Base-by-base conservation (phyloP, 208 protist genomes). In the Wallacemonas rigidus region DNA sequence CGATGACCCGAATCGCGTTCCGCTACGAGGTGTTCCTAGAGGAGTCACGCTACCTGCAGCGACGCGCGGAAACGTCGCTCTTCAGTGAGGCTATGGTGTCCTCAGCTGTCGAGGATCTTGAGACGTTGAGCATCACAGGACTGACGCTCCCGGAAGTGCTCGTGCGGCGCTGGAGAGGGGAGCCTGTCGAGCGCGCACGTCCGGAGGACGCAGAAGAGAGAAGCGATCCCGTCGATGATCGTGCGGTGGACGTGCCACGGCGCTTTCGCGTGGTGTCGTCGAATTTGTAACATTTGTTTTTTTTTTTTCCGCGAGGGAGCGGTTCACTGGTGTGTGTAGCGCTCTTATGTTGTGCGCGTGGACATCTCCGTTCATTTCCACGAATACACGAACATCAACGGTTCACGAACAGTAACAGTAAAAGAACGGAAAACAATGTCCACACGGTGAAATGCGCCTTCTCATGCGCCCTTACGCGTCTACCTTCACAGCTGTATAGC, bases 1-100 rank as follows among this genome's bases (percentile, higher is more conserved):
- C 98, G 50, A 86, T 98, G 72, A 95, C 98, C n/a, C 91, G 98
- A 26, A 78, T 96, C 39, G 81, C 81, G 7, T 99, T 98, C 62
- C 97, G 98, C 58, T 92, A 96, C 70, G 95, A 99, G 76, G 92
- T 86, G 1, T 95, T 98, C 63, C 71, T 89, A 45, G 91, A 97
- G 68, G 97, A 98, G 76, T 58, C 92, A 12, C 35, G 60, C 43
- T 93, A 93, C 57, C 64, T 98, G 55, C 72, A 92, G 72, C 55
- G 55, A 12, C 80, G 82, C 43, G 84, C 91, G 6, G 74, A 80
- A 39, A 67, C 87, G 60, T 62, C 79, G 17, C 71, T 91, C 12
- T 70, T 62, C 14, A 7, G 47, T 4, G 78, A 80, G 2, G 79
- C 77, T 11, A 79, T 89, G 74, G 75, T 74, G 26, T 69, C 79